These are phyloP conservation scores for Aureobasidium sp. DNA, from an alignment of 2,329 filamentous ascomycete genomes.

Conservation along the genomic window DNA sequence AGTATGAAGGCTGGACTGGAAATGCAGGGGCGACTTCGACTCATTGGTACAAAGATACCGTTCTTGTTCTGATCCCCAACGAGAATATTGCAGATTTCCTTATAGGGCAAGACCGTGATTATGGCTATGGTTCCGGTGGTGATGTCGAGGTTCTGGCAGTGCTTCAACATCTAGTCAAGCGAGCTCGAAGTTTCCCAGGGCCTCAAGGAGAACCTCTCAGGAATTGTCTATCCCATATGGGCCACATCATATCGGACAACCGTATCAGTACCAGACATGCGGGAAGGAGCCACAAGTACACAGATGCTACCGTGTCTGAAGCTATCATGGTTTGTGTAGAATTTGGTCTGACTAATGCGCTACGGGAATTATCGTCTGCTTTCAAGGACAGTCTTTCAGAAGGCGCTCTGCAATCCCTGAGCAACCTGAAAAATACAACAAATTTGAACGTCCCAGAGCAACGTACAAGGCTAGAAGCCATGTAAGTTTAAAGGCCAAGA, in stretches of 20 bases:
- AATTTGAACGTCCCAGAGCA: not conserved
- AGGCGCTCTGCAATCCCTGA: not conserved
- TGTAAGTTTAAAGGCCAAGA: not conserved
- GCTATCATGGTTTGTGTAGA: not conserved
- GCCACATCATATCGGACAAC: not conserved
- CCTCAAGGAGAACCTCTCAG: not conserved
- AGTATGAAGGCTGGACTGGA: constrained; percentile 25
- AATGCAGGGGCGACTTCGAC: constrained; percentile 23
- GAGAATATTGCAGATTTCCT: not conserved
- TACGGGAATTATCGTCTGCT: not conserved
- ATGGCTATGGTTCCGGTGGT: not conserved
- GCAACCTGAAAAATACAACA: not conserved
- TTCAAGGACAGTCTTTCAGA: not conserved
- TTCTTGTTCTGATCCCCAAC: constrained; percentile 13
- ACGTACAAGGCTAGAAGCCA: not conserved
- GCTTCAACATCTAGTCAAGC: not conserved
- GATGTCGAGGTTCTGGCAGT: not conserved
- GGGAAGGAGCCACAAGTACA: not conserved
- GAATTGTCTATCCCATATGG: not conserved
- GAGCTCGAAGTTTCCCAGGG: not conserved
- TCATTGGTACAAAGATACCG: constrained; percentile 26
- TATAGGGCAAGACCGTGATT: too few species aligned
- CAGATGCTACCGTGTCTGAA: not conserved
- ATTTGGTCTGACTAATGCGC: not conserved
- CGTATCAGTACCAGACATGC: not conserved